These are phyloP conservation scores for Coemansia sp. DNA, from an alignment of 192 early-diverging fungal species.

Conservation along the genomic window DNA sequence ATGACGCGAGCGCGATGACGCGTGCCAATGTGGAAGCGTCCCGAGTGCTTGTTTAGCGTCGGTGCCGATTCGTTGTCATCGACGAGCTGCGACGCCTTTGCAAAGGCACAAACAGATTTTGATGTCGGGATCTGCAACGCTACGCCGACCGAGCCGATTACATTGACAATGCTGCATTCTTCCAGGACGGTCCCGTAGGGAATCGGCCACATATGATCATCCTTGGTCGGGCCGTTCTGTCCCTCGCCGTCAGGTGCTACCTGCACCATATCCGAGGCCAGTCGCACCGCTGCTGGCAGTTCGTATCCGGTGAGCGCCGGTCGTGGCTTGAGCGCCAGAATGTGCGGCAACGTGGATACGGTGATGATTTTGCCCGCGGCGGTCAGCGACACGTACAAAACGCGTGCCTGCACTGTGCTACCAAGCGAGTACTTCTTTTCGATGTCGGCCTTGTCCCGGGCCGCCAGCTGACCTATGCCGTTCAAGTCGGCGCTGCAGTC, in stretches of 20 bases:
- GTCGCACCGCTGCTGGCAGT: conserved; percentile 21
- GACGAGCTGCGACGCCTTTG: conserved; percentile 61
- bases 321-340: conserved; percentile 51
- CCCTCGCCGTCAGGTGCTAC: conserved; percentile 5
- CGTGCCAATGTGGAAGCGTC: conserved; percentile 62
- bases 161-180: conserved; percentile 56
- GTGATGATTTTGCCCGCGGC: conserved; percentile 60
- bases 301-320: conserved; percentile 40
- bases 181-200: conserved; percentile 73
- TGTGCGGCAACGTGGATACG: conserved; percentile 56
- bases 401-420: conserved; percentile 61
- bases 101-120: conserved; percentile 14
- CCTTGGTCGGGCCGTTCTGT: conserved; percentile 3
- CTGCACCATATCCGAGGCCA: conserved; percentile 7
- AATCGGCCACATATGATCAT: conserved; percentile 53
- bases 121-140: conserved; percentile 53
- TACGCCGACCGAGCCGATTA: conserved; percentile 61
- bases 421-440: conserved; percentile 58
- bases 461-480: conserved; percentile 58
- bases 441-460: conserved; percentile 50
- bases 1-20: conserved; percentile 75
- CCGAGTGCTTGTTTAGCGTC: conserved; percentile 39
- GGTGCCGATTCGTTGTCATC: conserved; percentile 61
- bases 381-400: conserved; percentile 69
- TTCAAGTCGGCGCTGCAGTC: conserved; percentile 56